Evolutionary conservation across 1,284 basidiomycete species (phyloP), one percentile per base, ranked within the genome.

Genomic region (Trichosporon faecale): DNA sequence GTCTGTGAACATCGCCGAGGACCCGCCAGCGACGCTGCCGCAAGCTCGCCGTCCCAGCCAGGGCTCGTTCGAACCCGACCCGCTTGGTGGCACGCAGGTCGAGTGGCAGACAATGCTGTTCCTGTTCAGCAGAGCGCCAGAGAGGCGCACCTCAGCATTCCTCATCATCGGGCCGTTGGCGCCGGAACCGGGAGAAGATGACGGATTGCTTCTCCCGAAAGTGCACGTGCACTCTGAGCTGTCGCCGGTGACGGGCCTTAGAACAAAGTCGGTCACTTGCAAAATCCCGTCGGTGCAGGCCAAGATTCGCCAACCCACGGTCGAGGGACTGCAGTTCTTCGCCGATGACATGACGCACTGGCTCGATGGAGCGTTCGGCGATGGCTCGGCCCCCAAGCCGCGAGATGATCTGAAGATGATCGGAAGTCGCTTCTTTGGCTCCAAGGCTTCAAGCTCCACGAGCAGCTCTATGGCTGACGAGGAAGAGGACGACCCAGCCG

Each of bases 251-350:
- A 65, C 71, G 5, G 66, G 69, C 8, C 64, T 70, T 37, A 78
- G 77, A 60, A 80, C 77, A 11, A 72, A 75, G 55, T 57, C 68
- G 2, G 71, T 82, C 57, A 78, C 74, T 16, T 79, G 77, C 69
- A 85, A 88, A 55, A 81, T 94, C 27, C 92, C 93, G 12, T 89
- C 89, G 1, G 82, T 91, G 5, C 86, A 89, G 75, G 82, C 88
- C 23, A 84, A 88, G 65, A 76, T 94, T 65, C 86, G 88, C 3
- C 79, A 81, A 70, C 77, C 83, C 6, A 74, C 85, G 2, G 80
- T 94, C 8, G 92, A 95, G 78, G 88, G 88, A 12, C 79, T 97
- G 18, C 93, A 95, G 79, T 90, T 90, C 75, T 92, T 91, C 86
- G 90, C 89, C 8, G 95, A 98, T 78, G 94, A 95, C 78, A 80